These are phyloP conservation scores for Podospora tetraspora DNA, from an alignment of 495 filamentous ascomycete genomes.

Conservation along the genomic window DNA sequence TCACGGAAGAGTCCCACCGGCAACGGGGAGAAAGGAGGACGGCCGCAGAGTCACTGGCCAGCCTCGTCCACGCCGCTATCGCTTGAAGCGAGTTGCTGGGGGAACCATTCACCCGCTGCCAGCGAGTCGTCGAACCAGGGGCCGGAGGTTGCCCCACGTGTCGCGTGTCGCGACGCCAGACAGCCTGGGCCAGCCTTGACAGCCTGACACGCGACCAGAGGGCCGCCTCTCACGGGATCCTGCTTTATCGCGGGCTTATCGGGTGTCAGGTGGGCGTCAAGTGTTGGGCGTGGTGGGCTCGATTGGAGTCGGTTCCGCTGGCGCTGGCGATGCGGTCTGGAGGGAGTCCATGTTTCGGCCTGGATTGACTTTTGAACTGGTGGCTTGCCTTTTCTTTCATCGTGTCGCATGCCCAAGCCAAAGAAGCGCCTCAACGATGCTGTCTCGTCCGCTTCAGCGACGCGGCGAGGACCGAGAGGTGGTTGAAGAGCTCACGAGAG, in stretches of 20 bases:
- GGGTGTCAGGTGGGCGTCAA: constrained; percentile 2
- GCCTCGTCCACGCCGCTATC: constrained; percentile 1
- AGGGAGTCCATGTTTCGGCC: background rate
- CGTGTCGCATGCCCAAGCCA: background rate
- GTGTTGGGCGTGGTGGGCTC: background rate
- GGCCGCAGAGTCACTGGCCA: constrained; percentile 9
- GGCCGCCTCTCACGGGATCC: background rate
- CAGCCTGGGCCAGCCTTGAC: constrained; percentile 2
- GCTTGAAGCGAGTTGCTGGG: constrained; percentile 12
- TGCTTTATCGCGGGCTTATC: constrained; percentile 6
- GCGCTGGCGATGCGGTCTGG: background rate
- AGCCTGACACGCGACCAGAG: background rate
- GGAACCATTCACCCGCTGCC: constrained; percentile 5
- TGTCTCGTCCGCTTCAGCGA: background rate
- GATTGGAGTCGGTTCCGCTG: background rate
- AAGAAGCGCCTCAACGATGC: background rate
- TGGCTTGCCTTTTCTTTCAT: too few species aligned
- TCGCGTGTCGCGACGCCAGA: background rate
- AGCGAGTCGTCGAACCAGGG: constrained; percentile 10
- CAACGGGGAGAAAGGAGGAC: background rate
- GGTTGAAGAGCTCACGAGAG: background rate
- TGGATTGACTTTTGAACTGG: background rate
- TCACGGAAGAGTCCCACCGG: constrained; percentile 7
- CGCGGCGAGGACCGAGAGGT: too few species aligned
- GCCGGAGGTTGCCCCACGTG: constrained; percentile 6